A percentile compares a stretch with the other conserved stretches of the same genome.
These are phyloP conservation scores for Rhypophila decipiens DNA, from an alignment of 495 filamentous ascomycete species.

Conservation along the genomic window DNA sequence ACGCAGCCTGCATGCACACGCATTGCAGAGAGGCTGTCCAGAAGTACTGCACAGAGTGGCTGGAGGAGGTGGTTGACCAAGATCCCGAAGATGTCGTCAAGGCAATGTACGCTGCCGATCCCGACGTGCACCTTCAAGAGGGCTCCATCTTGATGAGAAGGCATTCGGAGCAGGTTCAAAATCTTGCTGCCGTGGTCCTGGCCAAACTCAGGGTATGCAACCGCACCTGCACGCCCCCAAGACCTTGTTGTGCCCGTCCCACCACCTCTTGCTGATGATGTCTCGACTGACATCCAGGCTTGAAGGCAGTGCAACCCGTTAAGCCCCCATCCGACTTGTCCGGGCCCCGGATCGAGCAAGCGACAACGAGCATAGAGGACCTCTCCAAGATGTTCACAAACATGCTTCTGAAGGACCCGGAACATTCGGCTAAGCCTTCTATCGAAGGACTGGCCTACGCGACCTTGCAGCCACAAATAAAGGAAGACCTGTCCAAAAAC, in stretches of 20 bases:
- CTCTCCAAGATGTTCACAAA: slow-evolving; percentile 72
- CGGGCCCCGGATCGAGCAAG: slow-evolving; percentile 37
- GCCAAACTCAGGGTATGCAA: slow-evolving; percentile 61
- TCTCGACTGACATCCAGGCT: slow-evolving; percentile 40
- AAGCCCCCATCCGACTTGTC: slow-evolving; percentile 31
- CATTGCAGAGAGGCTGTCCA: slow-evolving; percentile 71
- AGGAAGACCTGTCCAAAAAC: slow-evolving; percentile 69
- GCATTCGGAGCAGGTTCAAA: slow-evolving; percentile 46
- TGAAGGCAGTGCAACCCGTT: slow-evolving; percentile 43
- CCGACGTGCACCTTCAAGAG: slow-evolving; percentile 27
- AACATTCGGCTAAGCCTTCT: slow-evolving; percentile 54
- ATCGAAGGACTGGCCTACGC: slow-evolving; percentile 93
- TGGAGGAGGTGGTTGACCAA: slow-evolving; percentile 69
- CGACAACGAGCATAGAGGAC: slow-evolving; percentile 56
- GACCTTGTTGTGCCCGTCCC: slow-evolving; percentile 1
- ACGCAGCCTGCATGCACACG: slow-evolving; percentile 78
- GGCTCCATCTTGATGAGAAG: slow-evolving; percentile 41
- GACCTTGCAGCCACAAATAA: slow-evolving; percentile 74
- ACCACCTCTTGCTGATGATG: slow-evolving; percentile 16
- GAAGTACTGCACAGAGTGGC: slow-evolving; percentile 75
- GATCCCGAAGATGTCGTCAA: slow-evolving; percentile 56
- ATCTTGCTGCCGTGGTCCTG: slow-evolving; percentile 77
- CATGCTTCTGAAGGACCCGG: slow-evolving; percentile 59
- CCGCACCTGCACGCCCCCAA: slow-evolving; percentile 6
- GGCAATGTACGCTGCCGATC: slow-evolving; percentile 30